Evolutionary conservation across 345 rosid genomes (phyloP).

Genomic region (Citrus cavaleriei): DNA sequence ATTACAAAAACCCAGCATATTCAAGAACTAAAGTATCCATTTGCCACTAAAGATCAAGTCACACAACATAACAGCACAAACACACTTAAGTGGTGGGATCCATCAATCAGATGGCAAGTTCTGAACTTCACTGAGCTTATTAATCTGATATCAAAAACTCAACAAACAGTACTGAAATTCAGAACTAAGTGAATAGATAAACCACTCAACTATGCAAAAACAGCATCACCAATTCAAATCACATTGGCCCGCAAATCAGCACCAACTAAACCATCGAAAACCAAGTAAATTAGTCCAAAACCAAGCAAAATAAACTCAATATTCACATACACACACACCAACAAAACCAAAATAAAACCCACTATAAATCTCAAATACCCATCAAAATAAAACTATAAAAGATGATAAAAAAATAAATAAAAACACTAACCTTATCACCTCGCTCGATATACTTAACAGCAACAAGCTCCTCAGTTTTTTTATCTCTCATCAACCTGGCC

Average conservation of each 20-base stretch:
- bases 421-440: constrained; percentile 64
- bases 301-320: not conserved
- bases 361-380: not conserved
- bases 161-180: not conserved
- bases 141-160: not conserved
- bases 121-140: not conserved
- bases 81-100: not conserved
- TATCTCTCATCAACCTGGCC: constrained; percentile 77
- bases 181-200: not conserved
- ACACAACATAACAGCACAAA: not conserved
- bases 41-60: not conserved
- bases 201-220: not conserved
- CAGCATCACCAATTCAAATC: not conserved
- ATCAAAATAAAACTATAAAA: not conserved
- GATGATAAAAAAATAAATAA: not conserved
- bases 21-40: not conserved
- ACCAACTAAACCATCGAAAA: not conserved
- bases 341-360: not conserved
- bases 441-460: constrained; percentile 93
- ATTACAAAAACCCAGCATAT: not conserved
- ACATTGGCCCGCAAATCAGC: not conserved
- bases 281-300: not conserved
- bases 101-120: not conserved
- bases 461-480: constrained; percentile 63
- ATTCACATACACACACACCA: not conserved